These are phyloP conservation scores for Liquidambar formosana DNA, from an alignment of 164 flowering plant genomes.

Conservation along the genomic window DNA sequence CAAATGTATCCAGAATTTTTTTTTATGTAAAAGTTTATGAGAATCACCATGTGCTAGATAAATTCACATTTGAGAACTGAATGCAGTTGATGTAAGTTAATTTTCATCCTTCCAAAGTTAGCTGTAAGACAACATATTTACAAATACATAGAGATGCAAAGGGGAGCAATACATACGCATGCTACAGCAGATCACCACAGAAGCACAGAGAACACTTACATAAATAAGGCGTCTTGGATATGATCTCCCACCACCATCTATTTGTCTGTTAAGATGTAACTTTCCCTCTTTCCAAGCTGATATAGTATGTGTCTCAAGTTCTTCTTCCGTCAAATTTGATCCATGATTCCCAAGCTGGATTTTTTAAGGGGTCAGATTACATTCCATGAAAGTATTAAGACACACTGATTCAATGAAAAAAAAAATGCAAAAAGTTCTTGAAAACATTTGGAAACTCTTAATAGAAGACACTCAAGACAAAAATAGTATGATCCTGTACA, in stretches of 20 bases:
- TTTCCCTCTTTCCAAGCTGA: conserved; percentile 96
- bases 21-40: too few relatives aligned
- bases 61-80: too few relatives aligned
- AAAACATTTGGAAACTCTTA: neutral
- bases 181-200: conserved; percentile 1
- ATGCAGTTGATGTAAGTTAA: neutral
- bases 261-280: conserved; percentile 50
- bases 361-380: neutral
- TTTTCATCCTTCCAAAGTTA: neutral
- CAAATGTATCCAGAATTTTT: too few relatives aligned
- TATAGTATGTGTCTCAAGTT: conserved; percentile 92
- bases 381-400: neutral
- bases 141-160: neutral
- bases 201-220: conserved; percentile 43
- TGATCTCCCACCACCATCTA: conserved; percentile 44
- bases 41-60: too few relatives aligned
- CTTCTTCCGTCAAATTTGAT: conserved; percentile 90
- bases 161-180: neutral
- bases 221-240: conserved; percentile 60
- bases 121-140: neutral
- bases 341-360: conserved; percentile 86
- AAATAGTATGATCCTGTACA: too few relatives aligned
- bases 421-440: neutral
- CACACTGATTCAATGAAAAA: neutral
- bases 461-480: too few relatives aligned